Evolutionary conservation across 345 rosid species (phyloP), one percentile per base, ranked within the genome.

Genomic region (Salix exigua): DNA sequence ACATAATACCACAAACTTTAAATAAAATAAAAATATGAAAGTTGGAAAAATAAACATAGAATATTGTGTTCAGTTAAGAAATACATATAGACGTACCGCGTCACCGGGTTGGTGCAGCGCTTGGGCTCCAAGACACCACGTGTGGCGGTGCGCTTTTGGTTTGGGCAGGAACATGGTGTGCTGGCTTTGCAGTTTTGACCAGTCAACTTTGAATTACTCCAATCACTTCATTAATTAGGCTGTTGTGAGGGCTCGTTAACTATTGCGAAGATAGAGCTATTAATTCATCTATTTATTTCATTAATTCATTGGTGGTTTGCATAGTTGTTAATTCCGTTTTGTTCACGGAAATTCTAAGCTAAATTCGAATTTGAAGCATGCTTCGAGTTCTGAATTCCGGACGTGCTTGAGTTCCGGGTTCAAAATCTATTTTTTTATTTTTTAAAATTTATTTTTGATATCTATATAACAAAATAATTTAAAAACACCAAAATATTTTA

Each of bases 111-210:
- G 78, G 84, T 60, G 85, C 26, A 74, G 76, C 66, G 73, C 37
- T 79, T 26, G 63, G 72, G 37, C 18, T 66, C 74, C 74, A 37
- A 83, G 82, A 72, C 40, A 79, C 70, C 88, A 85, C 82, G 83
- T 83, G 84, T 37, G 81, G 50, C 7, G 77, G 77, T 80, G 83
- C 67, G 78, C 73, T 38, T 33, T 44, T 51, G 68, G 76, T 69
- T 46, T 38, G 75, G 79, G 68, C 37, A 58, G 72, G 84, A 85
- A 80, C 90, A 74, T 82, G 86, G 76, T 50, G 64, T 82, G 85
- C 63, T 80, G 6, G 26, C 66, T 33, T 72, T 48, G 19, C n/a
- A 21, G 64, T 51, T 50, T 83, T 85, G 87, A 85, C 87, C 75
- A 46, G 86, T 87, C 90, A 82, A 83, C 63, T 16, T 35, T 31